Evolutionary conservation across 345 rosid genomes (phyloP).

Genomic region (Lepidium didymum): DNA sequence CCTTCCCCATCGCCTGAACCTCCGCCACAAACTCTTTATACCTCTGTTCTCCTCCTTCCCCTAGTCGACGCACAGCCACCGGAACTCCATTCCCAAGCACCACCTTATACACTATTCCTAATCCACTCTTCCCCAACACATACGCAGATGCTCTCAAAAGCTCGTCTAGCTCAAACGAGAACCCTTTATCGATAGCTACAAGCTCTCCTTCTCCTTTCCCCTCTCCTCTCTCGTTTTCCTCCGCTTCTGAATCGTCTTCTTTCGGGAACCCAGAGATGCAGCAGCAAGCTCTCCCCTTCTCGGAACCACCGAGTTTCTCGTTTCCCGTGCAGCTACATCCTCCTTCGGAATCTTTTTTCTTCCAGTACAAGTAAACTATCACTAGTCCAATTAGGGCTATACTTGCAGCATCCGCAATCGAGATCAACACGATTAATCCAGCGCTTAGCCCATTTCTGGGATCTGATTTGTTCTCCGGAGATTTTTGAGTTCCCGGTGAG

Average conservation of each 20-base stretch:
- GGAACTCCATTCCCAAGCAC: slow-evolving; percentile 93
- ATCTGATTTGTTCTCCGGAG: slow-evolving; percentile 28
- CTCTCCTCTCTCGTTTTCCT: slow-evolving; percentile 44
- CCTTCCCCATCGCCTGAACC: slow-evolving; percentile 83
- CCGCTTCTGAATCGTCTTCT: slow-evolving; percentile 59
- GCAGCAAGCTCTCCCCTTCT: slow-evolving; percentile 30
- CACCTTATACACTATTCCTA: slow-evolving; percentile 95
- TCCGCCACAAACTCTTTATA: slow-evolving; percentile 83
- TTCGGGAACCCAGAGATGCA: slow-evolving; percentile 25
- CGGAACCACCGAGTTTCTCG: slow-evolving; percentile 45
- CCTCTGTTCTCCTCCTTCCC: slow-evolving; percentile 95
- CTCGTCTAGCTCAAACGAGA: slow-evolving; percentile 88
- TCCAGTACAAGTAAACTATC: slow-evolving; percentile 81
- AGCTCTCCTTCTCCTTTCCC: slow-evolving; percentile 64
- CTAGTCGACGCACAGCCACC: slow-evolving; percentile 89
- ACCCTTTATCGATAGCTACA: slow-evolving; percentile 90
- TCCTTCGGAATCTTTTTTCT: slow-evolving; percentile 63
- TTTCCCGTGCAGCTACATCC: slow-evolving; percentile 83
- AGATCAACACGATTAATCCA: slow-evolving; percentile 61
- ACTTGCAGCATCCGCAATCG: slow-evolving; percentile 71
- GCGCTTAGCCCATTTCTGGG: slow-evolving; percentile 50
- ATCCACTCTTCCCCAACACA: slow-evolving; percentile 92
- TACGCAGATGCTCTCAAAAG: slow-evolving; percentile 91
- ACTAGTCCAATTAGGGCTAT: slow-evolving; percentile 74
- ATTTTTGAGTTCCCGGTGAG: slow-evolving; percentile 29